Conservation (phyloP, 371 early-diverging fungal species). For the Paraphysoderma sedebokerense region DNA sequence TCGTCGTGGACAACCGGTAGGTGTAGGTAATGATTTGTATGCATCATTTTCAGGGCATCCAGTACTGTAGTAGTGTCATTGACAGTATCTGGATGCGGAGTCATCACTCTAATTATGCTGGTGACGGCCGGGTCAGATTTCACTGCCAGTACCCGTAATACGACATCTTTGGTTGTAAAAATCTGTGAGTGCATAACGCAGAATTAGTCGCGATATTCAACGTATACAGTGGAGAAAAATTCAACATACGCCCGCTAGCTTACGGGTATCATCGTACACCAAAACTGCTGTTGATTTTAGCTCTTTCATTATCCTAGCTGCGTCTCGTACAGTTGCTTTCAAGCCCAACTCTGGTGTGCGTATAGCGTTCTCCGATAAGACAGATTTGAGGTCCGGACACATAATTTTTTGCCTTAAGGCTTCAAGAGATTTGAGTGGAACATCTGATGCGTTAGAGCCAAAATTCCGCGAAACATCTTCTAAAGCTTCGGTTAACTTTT, state of each 20-base stretch:
- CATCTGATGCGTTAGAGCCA: conserved; percentile 27
- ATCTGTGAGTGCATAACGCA: too few relatives aligned
- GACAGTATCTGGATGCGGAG: conserved; percentile 94
- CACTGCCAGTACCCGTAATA: conserved; percentile 87
- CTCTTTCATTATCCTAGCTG: conserved; percentile 73
- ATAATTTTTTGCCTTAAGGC: conserved; percentile 56
- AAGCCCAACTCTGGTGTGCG: conserved; percentile 53
- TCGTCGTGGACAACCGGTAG: conserved; percentile 76
- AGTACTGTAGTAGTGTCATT: conserved; percentile 60
- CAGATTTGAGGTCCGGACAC: conserved; percentile 69
- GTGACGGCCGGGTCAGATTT: conserved; percentile 76
- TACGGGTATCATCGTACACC: conserved; percentile 59
- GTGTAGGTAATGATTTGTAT: conserved; percentile 82
- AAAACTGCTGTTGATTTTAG: conserved; percentile 77
- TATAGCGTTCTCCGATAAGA: conserved; percentile 26
- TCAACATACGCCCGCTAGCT: conserved; percentile 58
- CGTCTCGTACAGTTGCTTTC: conserved; percentile 70
- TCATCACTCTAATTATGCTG: conserved; percentile 93
- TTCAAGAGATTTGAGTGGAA: conserved; percentile 56
- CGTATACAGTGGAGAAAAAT: background rate
- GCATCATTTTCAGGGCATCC: conserved; percentile 88
- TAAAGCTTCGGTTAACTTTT: conserved; percentile 71
- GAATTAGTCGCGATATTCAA: background rate
- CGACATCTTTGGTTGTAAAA: conserved; percentile 56
- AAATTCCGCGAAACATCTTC: conserved; percentile 86